These are phyloP conservation scores for Aspergillus clavatus DNA, from an alignment of 2,329 filamentous ascomycete species.

Conservation along the genomic window DNA sequence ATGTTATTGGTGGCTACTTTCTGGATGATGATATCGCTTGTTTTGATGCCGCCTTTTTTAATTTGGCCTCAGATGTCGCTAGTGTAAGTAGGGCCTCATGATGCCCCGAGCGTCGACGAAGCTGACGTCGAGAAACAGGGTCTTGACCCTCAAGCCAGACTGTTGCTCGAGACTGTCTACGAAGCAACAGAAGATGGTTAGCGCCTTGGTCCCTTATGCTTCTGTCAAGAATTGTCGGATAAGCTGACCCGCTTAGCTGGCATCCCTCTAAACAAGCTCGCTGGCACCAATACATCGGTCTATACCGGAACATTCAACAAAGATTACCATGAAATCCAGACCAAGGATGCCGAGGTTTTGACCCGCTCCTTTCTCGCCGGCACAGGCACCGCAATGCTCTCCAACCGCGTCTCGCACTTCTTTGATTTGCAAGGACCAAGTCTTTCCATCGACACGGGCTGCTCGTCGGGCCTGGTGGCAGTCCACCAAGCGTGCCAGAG, in stretches of 20 bases:
- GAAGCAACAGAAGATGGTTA: conserved; percentile 20
- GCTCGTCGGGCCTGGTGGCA: conserved; percentile 19
- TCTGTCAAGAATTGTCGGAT: background rate
- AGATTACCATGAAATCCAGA: conserved; percentile 18
- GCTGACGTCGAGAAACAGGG: too few species aligned
- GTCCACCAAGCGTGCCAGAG: conserved; percentile 24
- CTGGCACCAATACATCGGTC: conserved; percentile 17
- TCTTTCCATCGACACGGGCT: conserved; percentile 28
- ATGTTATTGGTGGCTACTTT: conserved; percentile 14
- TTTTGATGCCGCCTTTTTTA: conserved; percentile 31
- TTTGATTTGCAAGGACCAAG: conserved; percentile 27
- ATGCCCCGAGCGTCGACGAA: too few species aligned
- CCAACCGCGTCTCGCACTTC: conserved; percentile 29
- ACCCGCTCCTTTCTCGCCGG: conserved; percentile 19
- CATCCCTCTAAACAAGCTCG: conserved; percentile 15
- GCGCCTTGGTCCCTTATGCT: background rate
- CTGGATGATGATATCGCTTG: conserved; percentile 17
- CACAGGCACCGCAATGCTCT: conserved; percentile 10
- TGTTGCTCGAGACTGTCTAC: conserved; percentile 20
- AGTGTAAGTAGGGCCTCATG: too few species aligned
- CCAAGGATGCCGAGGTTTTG: conserved; percentile 19
- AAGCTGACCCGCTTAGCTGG: conserved; percentile 14
- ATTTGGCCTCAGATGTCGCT: conserved; percentile 9
- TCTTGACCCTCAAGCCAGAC: conserved; percentile 16
- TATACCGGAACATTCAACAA: conserved; percentile 17